These are phyloP conservation scores for Pyrenula massariospora DNA, from an alignment of 495 filamentous ascomycete genomes.

Conservation along the genomic window DNA sequence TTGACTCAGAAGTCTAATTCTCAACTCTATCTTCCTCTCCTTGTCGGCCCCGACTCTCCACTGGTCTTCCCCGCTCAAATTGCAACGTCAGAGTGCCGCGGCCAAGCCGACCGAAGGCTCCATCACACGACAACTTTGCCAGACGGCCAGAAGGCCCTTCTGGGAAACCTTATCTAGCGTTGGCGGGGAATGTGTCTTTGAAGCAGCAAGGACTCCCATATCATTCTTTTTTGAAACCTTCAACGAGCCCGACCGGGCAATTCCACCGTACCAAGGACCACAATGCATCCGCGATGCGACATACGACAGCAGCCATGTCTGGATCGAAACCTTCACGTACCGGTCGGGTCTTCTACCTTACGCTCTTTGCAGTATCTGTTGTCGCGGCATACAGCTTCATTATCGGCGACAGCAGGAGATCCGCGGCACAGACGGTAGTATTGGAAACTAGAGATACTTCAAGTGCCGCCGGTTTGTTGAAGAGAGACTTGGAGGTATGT, in stretches of 20 bases:
- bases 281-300: neutral
- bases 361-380: conserved; percentile 17
- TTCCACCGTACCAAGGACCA: neutral
- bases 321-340: conserved; percentile 6
- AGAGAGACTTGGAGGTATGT: conserved; percentile 18
- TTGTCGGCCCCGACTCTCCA: neutral
- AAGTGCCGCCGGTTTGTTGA: conserved; percentile 2
- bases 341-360: conserved; percentile 24
- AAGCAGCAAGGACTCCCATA: too few relatives aligned
- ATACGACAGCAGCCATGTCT: conserved; percentile 2
- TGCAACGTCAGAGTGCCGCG: neutral
- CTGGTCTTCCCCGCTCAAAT: neutral
- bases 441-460: conserved; percentile 2
- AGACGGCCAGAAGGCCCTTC: neutral
- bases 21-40: too few relatives aligned
- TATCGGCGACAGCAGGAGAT: conserved; percentile 3
- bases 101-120: neutral
- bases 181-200: too few relatives aligned
- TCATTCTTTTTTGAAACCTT: too few relatives aligned
- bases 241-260: neutral
- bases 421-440: neutral
- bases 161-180: too few relatives aligned
- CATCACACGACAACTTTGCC: neutral
- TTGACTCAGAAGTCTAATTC: too few relatives aligned
- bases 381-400: conserved; percentile 14